Conservation (phyloP, 2,329 filamentous ascomycete species). For the Diaporthe citrichinensis region DNA sequence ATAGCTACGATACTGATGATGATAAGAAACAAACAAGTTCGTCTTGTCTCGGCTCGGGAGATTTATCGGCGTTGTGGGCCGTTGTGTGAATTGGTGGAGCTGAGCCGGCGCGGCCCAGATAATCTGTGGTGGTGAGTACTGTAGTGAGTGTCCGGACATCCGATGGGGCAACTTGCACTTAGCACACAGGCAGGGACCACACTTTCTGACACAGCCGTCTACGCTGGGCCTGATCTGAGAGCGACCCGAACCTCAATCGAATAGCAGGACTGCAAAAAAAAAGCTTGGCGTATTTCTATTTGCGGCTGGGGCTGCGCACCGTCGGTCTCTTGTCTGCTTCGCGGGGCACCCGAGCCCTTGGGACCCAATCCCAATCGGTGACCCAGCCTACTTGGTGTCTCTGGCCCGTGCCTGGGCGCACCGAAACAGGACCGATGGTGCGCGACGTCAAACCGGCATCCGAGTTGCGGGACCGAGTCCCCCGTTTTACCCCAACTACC, state of each 20-base stretch:
- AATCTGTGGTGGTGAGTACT: neutral
- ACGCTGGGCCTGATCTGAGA: conserved; percentile 2
- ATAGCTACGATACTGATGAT: neutral
- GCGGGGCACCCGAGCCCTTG: neutral
- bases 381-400: neutral
- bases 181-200: conserved; percentile 7
- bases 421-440: conserved; percentile 22
- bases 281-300: neutral
- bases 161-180: conserved; percentile 12
- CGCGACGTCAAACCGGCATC: conserved; percentile 21
- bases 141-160: conserved; percentile 12
- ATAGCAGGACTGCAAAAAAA: neutral
- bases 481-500: conserved; percentile 39
- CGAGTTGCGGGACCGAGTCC: conserved; percentile 25
- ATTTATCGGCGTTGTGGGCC: too few species aligned
- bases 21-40: conserved; percentile 4
- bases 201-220: conserved; percentile 3
- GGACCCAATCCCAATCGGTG: neutral
- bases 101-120: neutral
- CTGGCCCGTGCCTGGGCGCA: conserved; percentile 9
- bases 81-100: neutral
- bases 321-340: neutral
- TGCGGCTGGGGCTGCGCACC: neutral
- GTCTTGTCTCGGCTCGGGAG: neutral
- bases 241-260: neutral